Percentiles rank a stretch among this genome's conserved stretches.
These are phyloP conservation scores for Termitomyces sp. DNA, from an alignment of 768 basidiomycete genomes.

Conservation along the genomic window DNA sequence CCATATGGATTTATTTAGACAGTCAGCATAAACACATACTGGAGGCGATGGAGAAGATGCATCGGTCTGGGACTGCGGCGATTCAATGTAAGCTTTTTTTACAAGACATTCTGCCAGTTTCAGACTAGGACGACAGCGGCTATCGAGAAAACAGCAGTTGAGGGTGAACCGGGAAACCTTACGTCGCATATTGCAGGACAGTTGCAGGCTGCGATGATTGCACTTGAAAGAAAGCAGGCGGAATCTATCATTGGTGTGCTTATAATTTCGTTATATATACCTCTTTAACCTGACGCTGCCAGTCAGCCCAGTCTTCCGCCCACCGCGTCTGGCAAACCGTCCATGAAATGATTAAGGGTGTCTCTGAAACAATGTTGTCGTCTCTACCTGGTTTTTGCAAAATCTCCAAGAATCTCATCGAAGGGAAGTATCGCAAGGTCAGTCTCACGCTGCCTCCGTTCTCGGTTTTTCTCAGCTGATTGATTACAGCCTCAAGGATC, in stretches of 20 bases:
- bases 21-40: slow-evolving; percentile 86
- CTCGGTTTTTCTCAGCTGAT: not conserved
- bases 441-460: not conserved
- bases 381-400: slow-evolving; percentile 92
- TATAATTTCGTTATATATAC: not conserved
- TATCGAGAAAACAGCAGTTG: slow-evolving; percentile 35
- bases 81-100: slow-evolving; percentile 44
- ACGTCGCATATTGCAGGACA: slow-evolving; percentile 46
- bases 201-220: slow-evolving; percentile 53
- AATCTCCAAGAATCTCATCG: slow-evolving; percentile 85
- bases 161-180: slow-evolving; percentile 32
- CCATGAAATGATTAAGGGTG: slow-evolving; percentile 71
- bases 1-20: slow-evolving; percentile 95
- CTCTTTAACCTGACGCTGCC: not conserved
- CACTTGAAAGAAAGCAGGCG: slow-evolving; percentile 58
- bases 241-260: slow-evolving; percentile 57
- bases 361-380: slow-evolving; percentile 84
- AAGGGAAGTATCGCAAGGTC: slow-evolving; percentile 91
- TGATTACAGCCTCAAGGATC: slow-evolving; percentile 22
- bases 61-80: slow-evolving; percentile 42
- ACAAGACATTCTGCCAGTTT: not conserved
- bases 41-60: slow-evolving; percentile 64
- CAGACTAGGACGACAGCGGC: slow-evolving; percentile 31
- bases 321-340: slow-evolving; percentile 81
- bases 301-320: slow-evolving; percentile 61